Conservation (phyloP, 768 basidiomycete genomes). For the Psilocybe tampanensis region DNA sequence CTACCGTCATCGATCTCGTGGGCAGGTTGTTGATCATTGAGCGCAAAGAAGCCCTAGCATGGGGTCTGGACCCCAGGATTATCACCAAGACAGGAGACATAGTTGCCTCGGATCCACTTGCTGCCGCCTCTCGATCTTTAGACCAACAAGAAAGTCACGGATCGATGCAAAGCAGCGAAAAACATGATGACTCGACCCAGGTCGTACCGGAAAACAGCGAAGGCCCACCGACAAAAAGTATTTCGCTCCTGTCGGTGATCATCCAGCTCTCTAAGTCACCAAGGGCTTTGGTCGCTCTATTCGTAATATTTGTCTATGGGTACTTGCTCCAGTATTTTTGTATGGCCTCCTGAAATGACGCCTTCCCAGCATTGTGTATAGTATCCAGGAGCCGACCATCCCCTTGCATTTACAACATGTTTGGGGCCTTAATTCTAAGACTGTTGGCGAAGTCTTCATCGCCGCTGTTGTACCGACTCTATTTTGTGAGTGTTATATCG, state of each 20-base stretch:
- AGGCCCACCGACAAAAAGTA: constrained; percentile 11
- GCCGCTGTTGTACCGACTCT: constrained; percentile 66
- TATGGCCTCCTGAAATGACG: background rate
- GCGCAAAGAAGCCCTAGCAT: constrained; percentile 49
- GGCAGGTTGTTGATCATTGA: constrained; percentile 62
- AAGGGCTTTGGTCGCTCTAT: constrained; percentile 48
- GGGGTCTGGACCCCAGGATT: constrained; percentile 45
- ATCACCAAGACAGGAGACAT: background rate
- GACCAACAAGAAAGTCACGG: background rate
- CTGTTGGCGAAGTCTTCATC: constrained; percentile 69
- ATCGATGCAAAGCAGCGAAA: background rate
- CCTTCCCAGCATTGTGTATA: constrained; percentile 44
- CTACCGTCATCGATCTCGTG: constrained; percentile 50
- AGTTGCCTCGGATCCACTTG: background rate
- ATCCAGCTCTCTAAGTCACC: constrained; percentile 43
- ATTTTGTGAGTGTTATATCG: constrained; percentile 59
- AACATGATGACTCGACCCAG: background rate
- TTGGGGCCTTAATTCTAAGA: constrained; percentile 49
- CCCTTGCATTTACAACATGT: constrained; percentile 53
- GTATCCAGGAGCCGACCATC: constrained; percentile 56
- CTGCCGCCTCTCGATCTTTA: background rate
- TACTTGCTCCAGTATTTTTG: constrained; percentile 26
- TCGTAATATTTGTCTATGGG: constrained; percentile 57
- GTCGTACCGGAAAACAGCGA: background rate
- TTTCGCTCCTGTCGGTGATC: constrained; percentile 46